A percentile compares a stretch with the other conserved stretches of the same genome.
These are phyloP conservation scores for Flaveria robusta DNA, from an alignment of 129 eudicot genomes.

Conservation along the genomic window DNA sequence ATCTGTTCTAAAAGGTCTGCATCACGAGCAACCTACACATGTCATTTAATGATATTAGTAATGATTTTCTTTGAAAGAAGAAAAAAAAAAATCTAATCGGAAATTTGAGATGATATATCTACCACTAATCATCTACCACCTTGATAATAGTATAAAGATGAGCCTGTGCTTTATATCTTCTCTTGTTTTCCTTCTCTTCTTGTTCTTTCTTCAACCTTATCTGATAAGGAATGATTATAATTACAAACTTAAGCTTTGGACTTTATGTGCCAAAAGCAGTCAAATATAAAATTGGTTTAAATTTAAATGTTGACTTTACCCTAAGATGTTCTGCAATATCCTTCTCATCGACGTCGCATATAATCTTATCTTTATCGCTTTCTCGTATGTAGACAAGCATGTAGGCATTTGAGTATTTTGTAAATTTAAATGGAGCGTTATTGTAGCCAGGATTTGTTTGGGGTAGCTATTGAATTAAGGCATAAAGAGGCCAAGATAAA, in stretches of 20 bases:
- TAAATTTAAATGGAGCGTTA: constrained; percentile 79
- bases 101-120: constrained; percentile 22
- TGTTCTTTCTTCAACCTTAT: constrained; percentile 86
- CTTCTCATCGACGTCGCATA: constrained; percentile 88
- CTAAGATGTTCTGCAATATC: constrained; percentile 92
- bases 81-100: neutral
- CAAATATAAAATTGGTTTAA: neutral
- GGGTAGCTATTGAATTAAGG: constrained; percentile 55
- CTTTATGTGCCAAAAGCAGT: constrained; percentile 2
- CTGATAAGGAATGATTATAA: constrained; percentile 38
- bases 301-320: constrained; percentile 40
- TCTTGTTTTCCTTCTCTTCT: constrained; percentile 88
- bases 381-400: constrained; percentile 93
- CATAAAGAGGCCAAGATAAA: constrained; percentile 20
- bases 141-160: constrained; percentile 88
- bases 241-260: constrained; percentile 21
- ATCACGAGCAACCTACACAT: constrained; percentile 89
- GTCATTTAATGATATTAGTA: constrained; percentile 26
- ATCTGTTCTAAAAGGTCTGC: constrained; percentile 80
- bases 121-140: constrained; percentile 48
- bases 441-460: constrained; percentile 92
- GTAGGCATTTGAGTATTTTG: constrained; percentile 94
- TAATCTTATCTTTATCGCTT: constrained; percentile 88
- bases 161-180: constrained; percentile 87
- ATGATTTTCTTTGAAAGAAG: neutral